These are phyloP conservation scores for Zygosaccharomyces sapae DNA, from an alignment of 1,139 yeast genomes.

Conservation along the genomic window DNA sequence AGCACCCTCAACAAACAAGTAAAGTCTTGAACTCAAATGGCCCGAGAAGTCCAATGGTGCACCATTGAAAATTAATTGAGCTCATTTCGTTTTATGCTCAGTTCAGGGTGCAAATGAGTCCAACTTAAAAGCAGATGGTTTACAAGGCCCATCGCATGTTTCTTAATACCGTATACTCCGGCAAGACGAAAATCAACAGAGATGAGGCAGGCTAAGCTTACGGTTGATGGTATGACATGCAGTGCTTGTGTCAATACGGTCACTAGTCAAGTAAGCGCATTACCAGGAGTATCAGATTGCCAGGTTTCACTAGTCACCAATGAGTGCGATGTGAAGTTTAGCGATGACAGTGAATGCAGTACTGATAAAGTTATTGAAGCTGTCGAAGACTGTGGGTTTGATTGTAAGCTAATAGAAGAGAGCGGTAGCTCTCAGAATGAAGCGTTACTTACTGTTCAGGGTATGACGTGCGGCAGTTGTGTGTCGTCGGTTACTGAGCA, in stretches of 20 bases:
- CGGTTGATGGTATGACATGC: conserved; percentile 78
- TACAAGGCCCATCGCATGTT: background rate
- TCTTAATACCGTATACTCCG: background rate
- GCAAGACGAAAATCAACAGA: background rate
- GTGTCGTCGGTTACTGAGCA: conserved; percentile 58
- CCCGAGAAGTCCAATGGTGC: background rate
- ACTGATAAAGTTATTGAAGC: conserved; percentile 41
- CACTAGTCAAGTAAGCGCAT: conserved; percentile 46
- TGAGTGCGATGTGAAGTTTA: conserved; percentile 56
- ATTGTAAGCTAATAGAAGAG: conserved; percentile 22
- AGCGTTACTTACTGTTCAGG: conserved; percentile 39
- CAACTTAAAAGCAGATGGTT: conserved; percentile 1
- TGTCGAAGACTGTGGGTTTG: conserved; percentile 74
- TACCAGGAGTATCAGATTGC: conserved; percentile 49
- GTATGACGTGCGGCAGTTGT: conserved; percentile 91
- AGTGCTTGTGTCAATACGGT: conserved; percentile 73
- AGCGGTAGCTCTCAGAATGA: conserved; percentile 22
- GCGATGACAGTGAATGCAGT: conserved; percentile 32
- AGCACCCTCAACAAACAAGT: too few relatives aligned
- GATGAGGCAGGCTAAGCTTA: conserved; percentile 17
- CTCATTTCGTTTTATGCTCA: background rate
- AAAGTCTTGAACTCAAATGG: too few relatives aligned
- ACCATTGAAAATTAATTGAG: background rate
- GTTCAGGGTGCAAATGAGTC: conserved; percentile 2
- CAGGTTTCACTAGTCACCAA: conserved; percentile 72